These are phyloP conservation scores for Pseudocercospora macadamiae DNA, from an alignment of 2,329 filamentous ascomycete genomes.

Conservation along the genomic window DNA sequence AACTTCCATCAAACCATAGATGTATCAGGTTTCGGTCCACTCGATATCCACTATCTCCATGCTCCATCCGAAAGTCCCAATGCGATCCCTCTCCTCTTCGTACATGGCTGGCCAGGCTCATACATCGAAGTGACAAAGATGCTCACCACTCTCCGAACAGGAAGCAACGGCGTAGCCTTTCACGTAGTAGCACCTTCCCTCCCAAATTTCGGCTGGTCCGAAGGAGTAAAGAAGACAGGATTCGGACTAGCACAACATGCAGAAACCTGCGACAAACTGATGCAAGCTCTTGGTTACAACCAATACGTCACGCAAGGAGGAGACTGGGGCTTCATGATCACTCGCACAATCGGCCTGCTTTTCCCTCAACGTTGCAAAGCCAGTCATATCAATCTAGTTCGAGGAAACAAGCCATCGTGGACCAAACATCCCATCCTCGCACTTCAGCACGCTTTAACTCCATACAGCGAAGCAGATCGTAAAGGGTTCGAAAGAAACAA, in stretches of 20 bases:
- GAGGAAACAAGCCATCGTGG: conserved; percentile 55
- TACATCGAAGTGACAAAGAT: conserved; percentile 69
- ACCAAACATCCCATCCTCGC: conserved; percentile 60
- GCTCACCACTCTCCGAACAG: conserved; percentile 50
- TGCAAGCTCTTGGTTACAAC: conserved; percentile 63
- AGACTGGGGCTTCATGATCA: conserved; percentile 58
- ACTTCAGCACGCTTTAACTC: conserved; percentile 57
- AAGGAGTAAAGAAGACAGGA: conserved; percentile 57
- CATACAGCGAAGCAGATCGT: conserved; percentile 57
- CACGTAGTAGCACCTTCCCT: conserved; percentile 65
- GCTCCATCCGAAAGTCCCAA: conserved; percentile 54
- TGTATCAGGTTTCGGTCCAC: conserved; percentile 61
- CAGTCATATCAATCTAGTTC: conserved; percentile 46
- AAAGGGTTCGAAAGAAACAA: conserved; percentile 55
- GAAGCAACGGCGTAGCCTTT: conserved; percentile 55
- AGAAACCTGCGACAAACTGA: conserved; percentile 60
- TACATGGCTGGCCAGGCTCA: conserved; percentile 71
- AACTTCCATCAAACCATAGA: conserved; percentile 60
- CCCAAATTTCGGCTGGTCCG: conserved; percentile 66
- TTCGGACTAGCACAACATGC: conserved; percentile 58
- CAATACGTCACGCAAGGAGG: conserved; percentile 62
- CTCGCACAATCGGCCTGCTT: conserved; percentile 61
- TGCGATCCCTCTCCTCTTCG: conserved; percentile 68
- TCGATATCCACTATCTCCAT: conserved; percentile 69
- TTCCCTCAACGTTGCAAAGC: conserved; percentile 62